These are phyloP conservation scores for Phytophthora vignae DNA, from an alignment of 352 stramenopile genomes.

Conservation along the genomic window DNA sequence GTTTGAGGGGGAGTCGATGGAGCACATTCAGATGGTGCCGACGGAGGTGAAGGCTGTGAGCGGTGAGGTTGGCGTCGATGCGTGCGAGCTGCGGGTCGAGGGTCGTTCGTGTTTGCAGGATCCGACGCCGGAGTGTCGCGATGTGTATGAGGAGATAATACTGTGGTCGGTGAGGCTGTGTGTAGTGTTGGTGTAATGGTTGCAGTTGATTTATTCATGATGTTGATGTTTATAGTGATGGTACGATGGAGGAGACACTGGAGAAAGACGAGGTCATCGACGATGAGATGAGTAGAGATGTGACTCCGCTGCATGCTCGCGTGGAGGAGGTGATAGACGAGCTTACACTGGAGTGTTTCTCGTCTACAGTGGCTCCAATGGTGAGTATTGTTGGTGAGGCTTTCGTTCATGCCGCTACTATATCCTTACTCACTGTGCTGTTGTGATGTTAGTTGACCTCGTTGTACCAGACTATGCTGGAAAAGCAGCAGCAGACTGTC, in stretches of 20 bases:
- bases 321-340: conserved; percentile 50
- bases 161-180: conserved; percentile 12
- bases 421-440: conserved; percentile 1
- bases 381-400: conserved; percentile 12
- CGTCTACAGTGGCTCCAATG: conserved; percentile 29
- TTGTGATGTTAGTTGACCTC: conserved; percentile 39
- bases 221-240: conserved; percentile 35
- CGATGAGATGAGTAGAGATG: conserved; percentile 4
- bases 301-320: conserved; percentile 29
- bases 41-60: conserved; percentile 1
- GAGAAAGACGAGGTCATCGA: conserved; percentile 30
- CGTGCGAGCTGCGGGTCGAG: conserved; percentile 17
- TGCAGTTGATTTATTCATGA: background rate
- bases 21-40: conserved; percentile 48
- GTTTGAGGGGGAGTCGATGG: conserved; percentile 37
- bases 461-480: conserved; percentile 45
- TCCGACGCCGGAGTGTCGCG: conserved; percentile 6
- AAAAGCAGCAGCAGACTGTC: conserved; percentile 38
- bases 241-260: conserved; percentile 55
- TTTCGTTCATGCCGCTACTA: background rate
- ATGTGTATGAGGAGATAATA: conserved; percentile 28
- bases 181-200: background rate
- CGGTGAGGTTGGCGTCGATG: background rate
- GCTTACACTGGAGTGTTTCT: conserved; percentile 51
- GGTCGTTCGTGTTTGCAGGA: conserved; percentile 28